Base-by-base conservation (phyloP, 1,284 basidiomycete genomes). In the Fistulinella cinereoalba region DNA sequence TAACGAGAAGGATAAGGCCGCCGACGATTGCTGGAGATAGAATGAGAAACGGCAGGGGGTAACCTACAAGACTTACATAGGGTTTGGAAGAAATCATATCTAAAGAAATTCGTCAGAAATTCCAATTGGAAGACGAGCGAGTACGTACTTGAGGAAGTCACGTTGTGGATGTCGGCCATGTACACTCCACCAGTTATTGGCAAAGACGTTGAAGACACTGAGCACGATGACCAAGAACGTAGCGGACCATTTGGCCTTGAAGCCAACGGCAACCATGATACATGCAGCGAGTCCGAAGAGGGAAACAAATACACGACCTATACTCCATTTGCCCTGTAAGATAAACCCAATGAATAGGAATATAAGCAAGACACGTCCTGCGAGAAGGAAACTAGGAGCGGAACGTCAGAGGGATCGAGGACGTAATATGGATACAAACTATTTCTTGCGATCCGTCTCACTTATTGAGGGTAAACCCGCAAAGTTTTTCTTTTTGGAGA, bases 141-240 rank as follows among this genome's bases (percentile, higher is more conserved):
- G 19, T 21, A 60, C 80, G 52, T 68, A 88, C 84, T 97, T 97
- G 64, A 99, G 81, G 83, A 99, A 99, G 66, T 99, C 97, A 48
- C 96, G 83, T 64, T 94, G 90, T 50, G 95, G 96, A 71, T 99
- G 96, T 40, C 83, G 81, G 41, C 84, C 79, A 69, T 94, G 88
- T n/a, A 98, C 85, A 56, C 82, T 86, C 97, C 96, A 99, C 87
- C 92, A 99, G 73, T 97, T 97, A 80, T 99, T 99, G 71, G 93
- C 92, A 61, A 96, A 89, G 28, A 98, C 89, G 68, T 99, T 99
- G 85, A 99, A 97, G 54, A 92, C 70, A 65, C 88, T 92, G 57
- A 99, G 74, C 6, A 96, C 79, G 56, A 97, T 70, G 51, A 98
- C 94, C 50, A 99, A 81, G 85, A 99, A 98, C n/a, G 85, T 82